Base-by-base conservation (phyloP, 169 alveolate genomes). In the Cryptosporidium felis region DNA sequence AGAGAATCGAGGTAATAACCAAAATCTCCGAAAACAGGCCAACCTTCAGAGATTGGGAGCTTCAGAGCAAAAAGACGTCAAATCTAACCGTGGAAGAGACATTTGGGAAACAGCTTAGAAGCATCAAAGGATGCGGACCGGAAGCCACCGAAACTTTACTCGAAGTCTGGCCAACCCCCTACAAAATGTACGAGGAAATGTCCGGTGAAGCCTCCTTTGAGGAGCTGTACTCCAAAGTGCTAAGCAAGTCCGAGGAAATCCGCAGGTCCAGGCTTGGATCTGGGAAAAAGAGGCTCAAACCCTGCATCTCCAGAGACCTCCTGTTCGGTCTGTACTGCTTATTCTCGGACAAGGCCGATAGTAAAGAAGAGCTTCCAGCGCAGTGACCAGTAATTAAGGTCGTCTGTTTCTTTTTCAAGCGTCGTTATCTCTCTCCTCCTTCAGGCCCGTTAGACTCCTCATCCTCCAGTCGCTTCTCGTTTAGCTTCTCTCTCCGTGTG, bases 141-240 rank as follows among this genome's bases (percentile, higher is more conserved):
- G 92, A 81, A 62, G 91, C 94, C 9, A 93, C 96, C 4, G 92
- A 80, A 56, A 88, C 94, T 5, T 88, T 93, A 18, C 82, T 93
- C 23, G 74, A 82, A 3, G 51, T 89, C 21, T 93, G 96, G 96
- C 94, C 96, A 28, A 92, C 96, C 6, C 96, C 96, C 5, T 59
- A 80, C 65, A 60, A 62, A 26, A 79, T 93, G 80, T 74, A 53
- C 44, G 61, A 74, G 36, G 85, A 47, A 18, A 74, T 74, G 60
- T 74, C 85, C 4, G 14, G 59, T 3, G 46, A 14, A 12, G 21
- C 21, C 5, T 21, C 58, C n/a, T 38, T 51, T 16, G 85, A 74
- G 1, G 49, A 38, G 14, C 28, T 51, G 21, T 45, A 63, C 30
- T 38, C 38, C 14, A 41, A 63, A 42, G 53, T 63, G 3, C 5